Conservation (phyloP, 495 filamentous ascomycete genomes). For the Penicillium dipodomyicola region DNA sequence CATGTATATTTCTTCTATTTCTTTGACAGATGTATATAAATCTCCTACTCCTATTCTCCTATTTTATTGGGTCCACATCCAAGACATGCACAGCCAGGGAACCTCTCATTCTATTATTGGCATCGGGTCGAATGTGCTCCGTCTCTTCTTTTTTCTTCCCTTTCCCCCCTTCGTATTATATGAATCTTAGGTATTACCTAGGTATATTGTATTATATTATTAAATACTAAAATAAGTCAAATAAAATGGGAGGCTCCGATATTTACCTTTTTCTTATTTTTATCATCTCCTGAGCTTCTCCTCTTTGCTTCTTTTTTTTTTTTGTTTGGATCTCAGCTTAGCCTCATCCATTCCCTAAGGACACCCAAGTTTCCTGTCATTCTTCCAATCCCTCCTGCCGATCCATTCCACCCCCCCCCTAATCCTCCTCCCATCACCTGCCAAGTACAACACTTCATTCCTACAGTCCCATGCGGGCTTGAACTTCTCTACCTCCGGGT, state of each 20-base stretch:
- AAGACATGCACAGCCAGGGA: conserved; percentile 16
- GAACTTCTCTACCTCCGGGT: conserved; percentile 16
- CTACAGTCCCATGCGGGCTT: conserved; percentile 21
- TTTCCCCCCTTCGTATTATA: background rate
- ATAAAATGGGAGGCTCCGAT: background rate
- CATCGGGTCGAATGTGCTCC: background rate
- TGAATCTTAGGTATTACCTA: background rate
- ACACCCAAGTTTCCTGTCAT: conserved; percentile 21
- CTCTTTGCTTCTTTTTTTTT: conserved; percentile 1
- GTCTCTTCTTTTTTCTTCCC: background rate
- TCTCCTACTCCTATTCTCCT: background rate
- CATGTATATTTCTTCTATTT: background rate
- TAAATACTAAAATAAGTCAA: background rate
- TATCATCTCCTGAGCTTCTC: background rate
- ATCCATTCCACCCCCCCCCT: conserved; percentile 41
- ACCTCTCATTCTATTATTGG: conserved; percentile 9
- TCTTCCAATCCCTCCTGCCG: conserved; percentile 45
- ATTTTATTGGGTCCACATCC: conserved; percentile 12
- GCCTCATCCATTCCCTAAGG: conserved; percentile 9
- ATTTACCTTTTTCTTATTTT: background rate
- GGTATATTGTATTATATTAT: background rate
- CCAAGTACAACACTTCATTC: conserved; percentile 19
- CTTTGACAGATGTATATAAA: too few relatives aligned
- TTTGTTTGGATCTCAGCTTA: conserved; percentile 6
- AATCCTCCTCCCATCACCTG: conserved; percentile 11